Evolutionary conservation across 1,139 yeast species (phyloP).

Genomic region (Candida tropicalis): DNA sequence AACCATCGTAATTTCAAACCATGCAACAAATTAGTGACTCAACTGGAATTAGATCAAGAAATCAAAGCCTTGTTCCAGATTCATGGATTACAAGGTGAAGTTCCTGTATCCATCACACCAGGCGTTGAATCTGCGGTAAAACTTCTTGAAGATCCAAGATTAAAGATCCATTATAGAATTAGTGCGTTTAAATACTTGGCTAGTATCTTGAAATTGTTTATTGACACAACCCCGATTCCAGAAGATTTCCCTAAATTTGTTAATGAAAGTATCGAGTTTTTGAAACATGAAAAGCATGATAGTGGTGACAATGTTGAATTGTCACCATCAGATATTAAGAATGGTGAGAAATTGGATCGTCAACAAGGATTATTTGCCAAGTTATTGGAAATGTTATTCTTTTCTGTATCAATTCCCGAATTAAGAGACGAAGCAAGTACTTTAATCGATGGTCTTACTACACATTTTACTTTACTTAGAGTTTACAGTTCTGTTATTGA

Average conservation of each 20-base stretch:
- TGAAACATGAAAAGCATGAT: conserved; percentile 46
- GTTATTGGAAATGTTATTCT: conserved; percentile 70
- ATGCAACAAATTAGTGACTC: conserved; percentile 62
- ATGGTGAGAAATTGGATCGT: conserved; percentile 53
- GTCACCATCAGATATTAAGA: conserved; percentile 46
- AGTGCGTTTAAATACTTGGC: conserved; percentile 78
- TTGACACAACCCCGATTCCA: conserved; percentile 69
- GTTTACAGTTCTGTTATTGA: conserved; percentile 74
- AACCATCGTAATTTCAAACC: conserved; percentile 83
- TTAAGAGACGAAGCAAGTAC: conserved; percentile 66
- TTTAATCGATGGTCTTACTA: conserved; percentile 67
- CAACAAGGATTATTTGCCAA: conserved; percentile 63
- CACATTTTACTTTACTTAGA: conserved; percentile 78
- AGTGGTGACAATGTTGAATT: conserved; percentile 31
- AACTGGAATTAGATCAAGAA: conserved; percentile 65
- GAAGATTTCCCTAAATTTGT: conserved; percentile 52
- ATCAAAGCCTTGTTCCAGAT: conserved; percentile 68
- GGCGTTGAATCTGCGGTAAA: conserved; percentile 77
- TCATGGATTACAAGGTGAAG: conserved; percentile 62
- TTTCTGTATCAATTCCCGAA: conserved; percentile 75
- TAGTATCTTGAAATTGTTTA: conserved; percentile 65
- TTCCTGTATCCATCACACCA: conserved; percentile 78
- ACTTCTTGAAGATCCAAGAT: conserved; percentile 66
- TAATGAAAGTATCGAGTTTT: conserved; percentile 46
- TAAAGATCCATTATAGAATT: conserved; percentile 66